phyloP scores from a whole-genome alignment of 176 grass and related monocot species.

The Cymbopogon citratus region DNA sequence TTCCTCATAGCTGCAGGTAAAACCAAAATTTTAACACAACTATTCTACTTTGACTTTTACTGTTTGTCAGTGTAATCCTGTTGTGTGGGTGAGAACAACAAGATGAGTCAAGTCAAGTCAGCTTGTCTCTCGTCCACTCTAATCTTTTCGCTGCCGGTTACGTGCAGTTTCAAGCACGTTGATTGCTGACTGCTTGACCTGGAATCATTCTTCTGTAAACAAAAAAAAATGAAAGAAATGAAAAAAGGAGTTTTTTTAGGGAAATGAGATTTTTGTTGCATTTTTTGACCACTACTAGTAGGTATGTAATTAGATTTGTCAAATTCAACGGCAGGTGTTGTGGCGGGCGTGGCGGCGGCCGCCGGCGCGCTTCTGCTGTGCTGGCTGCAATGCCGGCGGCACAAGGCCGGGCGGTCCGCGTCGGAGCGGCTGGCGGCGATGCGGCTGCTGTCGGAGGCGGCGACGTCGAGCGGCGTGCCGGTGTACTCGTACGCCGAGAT shows the following conservation, averaged over 20 bases:
- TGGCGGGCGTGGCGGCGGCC: background rate
- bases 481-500: constrained; percentile 75
- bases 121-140: too few relatives aligned
- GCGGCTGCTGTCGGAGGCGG: constrained; percentile 53
- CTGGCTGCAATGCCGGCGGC: constrained; percentile 6
- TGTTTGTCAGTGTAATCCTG: background rate
- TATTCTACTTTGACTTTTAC: background rate
- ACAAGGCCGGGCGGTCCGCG: background rate
- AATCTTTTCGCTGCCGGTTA: background rate
- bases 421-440: constrained; percentile 24
- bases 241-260: too few relatives aligned
- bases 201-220: background rate
- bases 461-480: constrained; percentile 46
- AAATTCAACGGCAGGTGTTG: constrained; percentile 29
- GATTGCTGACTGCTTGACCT: constrained; percentile 21
- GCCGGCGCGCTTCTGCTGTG: constrained; percentile 32
- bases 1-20: constrained; percentile 51
- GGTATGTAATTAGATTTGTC: background rate
- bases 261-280: background rate
- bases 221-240: background rate
- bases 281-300: background rate
- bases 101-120: background rate
- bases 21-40: background rate
- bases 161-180: constrained; percentile 1
- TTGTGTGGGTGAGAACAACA: background rate